Evolutionary conservation across 1,139 yeast genomes (phyloP).

Genomic region (Geotrichum reessii): DNA sequence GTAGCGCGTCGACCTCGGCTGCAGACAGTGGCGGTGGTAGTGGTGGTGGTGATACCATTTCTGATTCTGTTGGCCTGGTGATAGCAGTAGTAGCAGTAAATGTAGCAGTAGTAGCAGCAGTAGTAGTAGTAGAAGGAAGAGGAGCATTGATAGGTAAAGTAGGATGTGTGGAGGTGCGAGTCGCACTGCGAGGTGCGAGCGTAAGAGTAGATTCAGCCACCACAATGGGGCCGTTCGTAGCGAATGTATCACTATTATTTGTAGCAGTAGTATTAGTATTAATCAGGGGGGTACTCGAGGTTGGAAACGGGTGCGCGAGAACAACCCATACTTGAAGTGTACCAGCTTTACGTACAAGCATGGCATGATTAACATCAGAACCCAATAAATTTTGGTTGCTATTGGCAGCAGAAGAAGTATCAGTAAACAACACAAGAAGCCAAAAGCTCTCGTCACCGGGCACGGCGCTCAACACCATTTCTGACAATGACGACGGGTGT

Average conservation of each 20-base stretch:
- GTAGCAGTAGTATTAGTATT: background rate
- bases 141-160: too few species aligned
- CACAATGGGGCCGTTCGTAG: background rate
- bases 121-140: background rate
- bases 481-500: too few species aligned
- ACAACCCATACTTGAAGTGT: background rate
- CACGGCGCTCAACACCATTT: background rate
- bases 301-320: background rate
- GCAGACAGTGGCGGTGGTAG: background rate
- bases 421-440: too few species aligned
- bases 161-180: background rate
- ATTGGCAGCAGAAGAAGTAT: background rate
- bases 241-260: too few species aligned
- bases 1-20: slow-evolving; percentile 11
- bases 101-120: background rate
- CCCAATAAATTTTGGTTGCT: background rate
- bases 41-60: too few species aligned
- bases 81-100: background rate
- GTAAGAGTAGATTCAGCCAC: background rate
- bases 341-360: background rate
- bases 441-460: background rate
- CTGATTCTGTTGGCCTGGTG: background rate
- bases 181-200: background rate
- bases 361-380: background rate
- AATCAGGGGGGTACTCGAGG: background rate